Base-by-base conservation (phyloP, 257 asterid genomes). In the Nicotiana obtusifolia region DNA sequence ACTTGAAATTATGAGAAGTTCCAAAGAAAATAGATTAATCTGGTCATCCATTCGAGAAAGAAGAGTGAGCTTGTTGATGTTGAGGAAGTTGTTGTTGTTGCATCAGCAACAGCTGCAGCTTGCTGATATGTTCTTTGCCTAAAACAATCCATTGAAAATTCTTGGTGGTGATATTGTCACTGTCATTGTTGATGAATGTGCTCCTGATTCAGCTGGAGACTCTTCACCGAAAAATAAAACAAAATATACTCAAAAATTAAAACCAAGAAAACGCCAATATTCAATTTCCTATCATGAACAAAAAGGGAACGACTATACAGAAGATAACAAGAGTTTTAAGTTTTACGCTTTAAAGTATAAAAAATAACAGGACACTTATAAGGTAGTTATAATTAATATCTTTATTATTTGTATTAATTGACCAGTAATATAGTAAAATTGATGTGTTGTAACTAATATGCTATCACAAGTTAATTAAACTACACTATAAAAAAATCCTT, bases 201-300 rank as follows among this genome's bases (percentile, higher is more conserved):
- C 91, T 80, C 92, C 95, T 0, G 98, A 93, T 61, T 92, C 97
- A n/a, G 92, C 90, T 19, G 96, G 97, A 9, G 97, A 93, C 87
- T 93, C 97, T 89, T 86, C 30, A 20, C 66, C 22, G 19, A 10
- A 17, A 31, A 5, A 35, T 14, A 10, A 67, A 60, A 16, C 9
- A 19, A 61, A 26, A 33, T 56, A 26, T 16, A 15, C 10, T 26
- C 30, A 24, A 54, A 10, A 22, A 75, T 1, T 1, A 49, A 44
- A 8, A 6, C 24, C 28, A 19, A 8, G 4, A 13, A 22, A 6
- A 49, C 35, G 14, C 33, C 15, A 49, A 52, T 24, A 6, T 1
- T 22, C 19, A 10, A 10, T 28, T 77, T 31, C 24, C n/a, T 13
- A 56, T 56, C 41, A 35, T 5, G 41, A 37, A 37, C n/a, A 30